Evolutionary conservation across 2,329 filamentous ascomycete genomes (phyloP).

Genomic region (Alternaria dauci): DNA sequence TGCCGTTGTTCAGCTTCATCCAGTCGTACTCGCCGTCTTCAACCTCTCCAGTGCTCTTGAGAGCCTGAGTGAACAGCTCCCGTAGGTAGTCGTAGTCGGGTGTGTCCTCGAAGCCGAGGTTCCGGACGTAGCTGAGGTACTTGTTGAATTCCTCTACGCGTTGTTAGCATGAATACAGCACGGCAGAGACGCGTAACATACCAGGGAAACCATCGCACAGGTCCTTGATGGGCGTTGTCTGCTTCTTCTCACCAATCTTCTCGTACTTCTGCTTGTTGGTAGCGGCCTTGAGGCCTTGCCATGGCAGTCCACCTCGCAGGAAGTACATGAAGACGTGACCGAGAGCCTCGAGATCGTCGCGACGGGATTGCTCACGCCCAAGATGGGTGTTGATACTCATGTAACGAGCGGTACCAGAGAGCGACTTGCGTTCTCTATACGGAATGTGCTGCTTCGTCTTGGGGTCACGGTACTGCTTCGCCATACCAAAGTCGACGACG

Average conservation of each 20-base stretch:
- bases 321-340: constrained; percentile 77
- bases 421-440: constrained; percentile 93
- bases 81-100: constrained; percentile 98
- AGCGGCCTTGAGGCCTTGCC: constrained; percentile 73
- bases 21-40: constrained; percentile 99
- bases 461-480: constrained; percentile 97
- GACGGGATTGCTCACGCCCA: constrained; percentile 91
- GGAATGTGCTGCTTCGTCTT: constrained; percentile 99
- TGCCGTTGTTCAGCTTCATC: constrained; percentile 97
- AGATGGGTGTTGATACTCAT: constrained; percentile 99
- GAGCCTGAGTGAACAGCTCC: constrained; percentile 92
- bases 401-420: constrained; percentile 95
- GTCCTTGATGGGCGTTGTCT: constrained; percentile 96
- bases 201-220: constrained; percentile 92
- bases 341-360: constrained; percentile 91
- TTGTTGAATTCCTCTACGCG: constrained; percentile 88
- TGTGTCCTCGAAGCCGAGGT: constrained; percentile 97
- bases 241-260: constrained; percentile 99
- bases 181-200: constrained; percentile 47
- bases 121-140: constrained; percentile 95
- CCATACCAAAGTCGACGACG: constrained; percentile 99
- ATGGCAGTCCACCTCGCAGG: constrained; percentile 70
- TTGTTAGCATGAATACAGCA: constrained; percentile 38
- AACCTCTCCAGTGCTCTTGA: constrained; percentile 92
- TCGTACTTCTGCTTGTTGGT: constrained; percentile 97